Conservation (phyloP, 768 basidiomycete genomes). For the Pleurotus citrinopileatus region DNA sequence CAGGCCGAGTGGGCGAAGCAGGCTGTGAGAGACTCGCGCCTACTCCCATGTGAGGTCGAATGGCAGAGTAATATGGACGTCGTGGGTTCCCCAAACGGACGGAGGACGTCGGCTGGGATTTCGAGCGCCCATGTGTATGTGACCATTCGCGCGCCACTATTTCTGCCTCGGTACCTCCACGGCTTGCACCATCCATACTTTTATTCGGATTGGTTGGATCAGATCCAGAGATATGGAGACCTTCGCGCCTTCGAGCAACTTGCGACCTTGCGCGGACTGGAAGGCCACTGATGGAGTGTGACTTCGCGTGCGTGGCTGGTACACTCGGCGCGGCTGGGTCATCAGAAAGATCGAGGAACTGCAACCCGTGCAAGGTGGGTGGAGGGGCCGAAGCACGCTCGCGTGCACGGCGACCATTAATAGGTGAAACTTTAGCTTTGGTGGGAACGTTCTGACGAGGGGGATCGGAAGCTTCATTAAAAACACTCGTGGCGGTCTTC, state of each 20-base stretch:
- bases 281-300: slow-evolving; percentile 3
- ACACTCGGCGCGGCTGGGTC: background rate
- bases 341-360: slow-evolving; percentile 7
- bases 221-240: background rate
- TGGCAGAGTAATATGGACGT: slow-evolving; percentile 54
- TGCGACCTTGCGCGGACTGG: background rate
- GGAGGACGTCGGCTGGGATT: slow-evolving; percentile 23
- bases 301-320: background rate
- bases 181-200: too few species aligned
- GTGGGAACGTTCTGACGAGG: background rate
- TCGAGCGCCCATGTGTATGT: slow-evolving; percentile 17
- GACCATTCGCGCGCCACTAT: background rate
- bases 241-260: background rate
- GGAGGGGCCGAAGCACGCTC: slow-evolving; percentile 8
- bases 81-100: slow-evolving; percentile 48
- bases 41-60: slow-evolving; percentile 35
- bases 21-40: slow-evolving; percentile 3
- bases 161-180: background rate
- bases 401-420: background rate
- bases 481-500: background rate
- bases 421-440: background rate
- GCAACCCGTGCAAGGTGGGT: background rate
- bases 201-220: background rate
- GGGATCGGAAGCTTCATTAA: background rate
- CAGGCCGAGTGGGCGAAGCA: slow-evolving; percentile 1